phyloP scores from a whole-genome alignment of 2,329 filamentous ascomycete genomes.

The Lachnellula occidentalis region DNA sequence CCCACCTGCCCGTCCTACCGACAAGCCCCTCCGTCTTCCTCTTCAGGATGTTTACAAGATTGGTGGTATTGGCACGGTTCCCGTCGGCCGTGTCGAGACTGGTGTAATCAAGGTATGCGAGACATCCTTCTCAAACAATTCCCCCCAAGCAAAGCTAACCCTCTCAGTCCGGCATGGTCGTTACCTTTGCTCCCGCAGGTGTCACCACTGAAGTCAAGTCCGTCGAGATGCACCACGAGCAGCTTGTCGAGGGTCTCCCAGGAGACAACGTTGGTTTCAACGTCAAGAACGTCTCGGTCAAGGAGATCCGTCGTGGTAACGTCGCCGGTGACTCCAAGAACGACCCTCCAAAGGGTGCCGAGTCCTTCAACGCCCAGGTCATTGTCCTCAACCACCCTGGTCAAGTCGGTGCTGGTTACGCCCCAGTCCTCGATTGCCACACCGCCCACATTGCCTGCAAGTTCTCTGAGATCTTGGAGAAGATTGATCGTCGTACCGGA shows the following conservation, averaged over 20 bases:
- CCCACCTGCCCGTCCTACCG: conserved; percentile 83
- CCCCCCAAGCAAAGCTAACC: conserved; percentile 43
- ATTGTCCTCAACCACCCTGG: conserved; percentile 99
- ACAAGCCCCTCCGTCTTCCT: conserved; percentile 99
- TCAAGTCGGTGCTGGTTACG: conserved; percentile 98
- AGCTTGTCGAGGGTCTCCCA: conserved; percentile 88
- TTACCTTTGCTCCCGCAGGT: conserved; percentile 97
- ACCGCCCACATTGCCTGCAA: conserved; percentile 99
- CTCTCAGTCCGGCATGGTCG: conserved; percentile 82
- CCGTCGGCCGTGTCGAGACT: conserved; percentile 99
- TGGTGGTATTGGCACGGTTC: conserved; percentile 99
- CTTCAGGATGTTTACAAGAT: conserved; percentile 99
- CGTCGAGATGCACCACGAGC: conserved; percentile 99
- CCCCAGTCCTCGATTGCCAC: conserved; percentile 99
- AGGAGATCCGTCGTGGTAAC: conserved; percentile 99
- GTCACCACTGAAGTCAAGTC: conserved; percentile 99
- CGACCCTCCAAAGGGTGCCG: conserved; percentile 83
- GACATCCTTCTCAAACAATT: conserved; percentile 59
- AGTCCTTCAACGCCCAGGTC: conserved; percentile 99
- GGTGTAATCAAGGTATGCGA: conserved; percentile 71
- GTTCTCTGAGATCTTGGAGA: conserved; percentile 98
- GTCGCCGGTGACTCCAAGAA: conserved; percentile 99
- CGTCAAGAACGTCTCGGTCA: conserved; percentile 99
- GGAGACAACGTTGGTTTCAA: conserved; percentile 99
- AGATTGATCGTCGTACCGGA: conserved; percentile 99